phyloP scores from a whole-genome alignment of 805 yeast species.

The Zygotorulaspora sp. region DNA sequence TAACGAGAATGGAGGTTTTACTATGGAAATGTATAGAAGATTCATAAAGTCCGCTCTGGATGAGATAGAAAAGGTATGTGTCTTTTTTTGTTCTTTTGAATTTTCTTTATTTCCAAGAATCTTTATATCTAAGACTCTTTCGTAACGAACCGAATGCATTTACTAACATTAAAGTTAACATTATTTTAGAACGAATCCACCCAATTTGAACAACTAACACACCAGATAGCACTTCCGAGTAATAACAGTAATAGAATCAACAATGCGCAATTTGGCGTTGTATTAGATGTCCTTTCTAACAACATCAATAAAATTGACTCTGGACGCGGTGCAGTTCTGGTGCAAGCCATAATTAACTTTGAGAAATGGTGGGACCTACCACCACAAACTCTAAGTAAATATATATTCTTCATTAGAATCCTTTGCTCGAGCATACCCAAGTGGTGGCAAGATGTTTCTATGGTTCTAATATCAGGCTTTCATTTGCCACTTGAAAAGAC shows the following conservation, averaged over 20 bases:
- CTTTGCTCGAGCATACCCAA: constrained; percentile 82
- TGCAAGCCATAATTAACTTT: constrained; percentile 58
- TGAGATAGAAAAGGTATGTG: constrained; percentile 55
- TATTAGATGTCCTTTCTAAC: constrained; percentile 55
- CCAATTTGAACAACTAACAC: constrained; percentile 55
- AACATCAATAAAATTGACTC: constrained; percentile 64
- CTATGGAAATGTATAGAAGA: constrained; percentile 37
- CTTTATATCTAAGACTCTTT: too few species aligned
- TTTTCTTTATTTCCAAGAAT: constrained; percentile 2
- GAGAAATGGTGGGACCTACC: constrained; percentile 55
- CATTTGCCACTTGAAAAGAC: constrained; percentile 32
- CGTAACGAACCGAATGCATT: constrained; percentile 1
- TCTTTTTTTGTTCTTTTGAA: constrained; percentile 3
- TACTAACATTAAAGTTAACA: constrained; percentile 16
- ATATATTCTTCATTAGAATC: constrained; percentile 68
- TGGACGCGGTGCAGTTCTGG: constrained; percentile 46
- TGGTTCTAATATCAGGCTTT: constrained; percentile 62
- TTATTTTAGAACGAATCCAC: constrained; percentile 42
- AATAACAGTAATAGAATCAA: constrained; percentile 52
- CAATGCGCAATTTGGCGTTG: constrained; percentile 46
- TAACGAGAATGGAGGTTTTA: constrained; percentile 25
- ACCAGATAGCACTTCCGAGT: constrained; percentile 52
- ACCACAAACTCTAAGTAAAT: constrained; percentile 44
- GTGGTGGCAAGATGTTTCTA: constrained; percentile 83
- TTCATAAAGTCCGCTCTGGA: constrained; percentile 66